phyloP scores from a whole-genome alignment of 2,329 filamentous ascomycete species.

The Albophoma yamanashiensis region DNA sequence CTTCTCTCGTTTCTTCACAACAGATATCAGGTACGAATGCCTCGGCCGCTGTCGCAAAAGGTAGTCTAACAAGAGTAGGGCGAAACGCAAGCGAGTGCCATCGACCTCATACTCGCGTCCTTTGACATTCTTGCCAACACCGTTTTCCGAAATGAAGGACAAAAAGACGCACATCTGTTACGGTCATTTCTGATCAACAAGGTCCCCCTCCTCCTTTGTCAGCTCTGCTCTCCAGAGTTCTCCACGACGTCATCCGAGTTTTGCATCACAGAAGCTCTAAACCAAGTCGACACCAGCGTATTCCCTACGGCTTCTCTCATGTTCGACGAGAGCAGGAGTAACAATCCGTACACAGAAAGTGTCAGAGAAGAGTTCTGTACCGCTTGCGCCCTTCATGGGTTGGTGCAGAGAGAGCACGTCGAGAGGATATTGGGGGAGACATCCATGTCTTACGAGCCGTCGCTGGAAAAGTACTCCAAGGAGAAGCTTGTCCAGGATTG shows the following conservation, averaged over 20 bases:
- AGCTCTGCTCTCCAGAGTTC: constrained; percentile 52
- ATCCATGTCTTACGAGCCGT: constrained; percentile 67
- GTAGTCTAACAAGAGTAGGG: constrained; percentile 33
- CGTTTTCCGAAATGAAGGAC: constrained; percentile 54
- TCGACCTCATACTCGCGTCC: constrained; percentile 76
- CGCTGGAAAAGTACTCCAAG: constrained; percentile 64
- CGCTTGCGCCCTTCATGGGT: constrained; percentile 74
- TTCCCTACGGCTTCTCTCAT: constrained; percentile 52
- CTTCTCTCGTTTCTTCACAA: constrained; percentile 76
- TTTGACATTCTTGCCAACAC: constrained; percentile 87
- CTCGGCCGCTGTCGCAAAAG: not conserved
- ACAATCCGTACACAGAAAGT: constrained; percentile 46
- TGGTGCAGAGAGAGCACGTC: constrained; percentile 71
- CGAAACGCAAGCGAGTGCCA: constrained; percentile 64
- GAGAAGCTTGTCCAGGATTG: constrained; percentile 72
- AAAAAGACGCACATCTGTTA: constrained; percentile 56
- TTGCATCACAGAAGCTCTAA: constrained; percentile 59
- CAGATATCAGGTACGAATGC: constrained; percentile 59
- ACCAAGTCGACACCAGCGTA: constrained; percentile 71
- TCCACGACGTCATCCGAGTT: constrained; percentile 66
- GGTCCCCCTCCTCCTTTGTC: constrained; percentile 42
- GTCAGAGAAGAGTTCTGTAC: constrained; percentile 71
- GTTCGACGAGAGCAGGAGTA: constrained; percentile 48
- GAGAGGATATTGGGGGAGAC: constrained; percentile 75
- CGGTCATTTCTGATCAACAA: constrained; percentile 78